Base-by-base conservation (phyloP, 768 basidiomycete genomes). In the Hydnum rufescens region DNA sequence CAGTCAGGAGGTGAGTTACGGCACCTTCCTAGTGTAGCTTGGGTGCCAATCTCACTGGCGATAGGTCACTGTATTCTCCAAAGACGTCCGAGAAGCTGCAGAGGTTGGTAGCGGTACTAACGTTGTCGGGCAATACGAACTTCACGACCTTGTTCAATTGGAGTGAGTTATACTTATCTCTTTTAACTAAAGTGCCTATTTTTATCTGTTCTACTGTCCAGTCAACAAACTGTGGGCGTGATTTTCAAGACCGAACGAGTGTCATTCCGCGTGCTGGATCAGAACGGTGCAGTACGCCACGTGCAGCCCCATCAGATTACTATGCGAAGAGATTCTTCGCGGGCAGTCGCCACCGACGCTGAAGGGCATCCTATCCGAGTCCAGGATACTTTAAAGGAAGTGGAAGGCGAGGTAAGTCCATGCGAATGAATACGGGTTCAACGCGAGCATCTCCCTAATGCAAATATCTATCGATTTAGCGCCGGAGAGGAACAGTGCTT, bases 231-330 rank as follows among this genome's bases (percentile, higher is more conserved):
- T 3, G 88, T 90, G 32, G 95, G 90, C 63, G 88, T 97, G 55
- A 95, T 97, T 57, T 95, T 82, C 74, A 92, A 93, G 64, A 92
- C 90, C 1, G 95, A 97, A 63, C 80, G 89, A 13, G 88, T 89
- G 62, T 80, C 88, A 4, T 89, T 99, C 76, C 86, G 90, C 53
- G 83, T 99, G 2, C 72, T 99, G 50, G 93, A 97, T 61, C 95
- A 97, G 63, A 82, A 87, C 58, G 87, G 89, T 1, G 80, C 87
- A 66, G 75, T 85, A 16, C 82, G 88, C 16, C 72, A 83, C 4
- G 82, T 97, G 3, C 82, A 86, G 60, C 90, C 93, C 3, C 87
- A 90, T 57, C 92, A 97, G 61, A 92, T 99, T 55, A 83, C 84
- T 4, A 85, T 88, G 79, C 78, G 88, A 19, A 75, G 82, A 25